Conservation (phyloP, 352 stramenopile genomes). For the Phytophthora brassicae region DNA sequence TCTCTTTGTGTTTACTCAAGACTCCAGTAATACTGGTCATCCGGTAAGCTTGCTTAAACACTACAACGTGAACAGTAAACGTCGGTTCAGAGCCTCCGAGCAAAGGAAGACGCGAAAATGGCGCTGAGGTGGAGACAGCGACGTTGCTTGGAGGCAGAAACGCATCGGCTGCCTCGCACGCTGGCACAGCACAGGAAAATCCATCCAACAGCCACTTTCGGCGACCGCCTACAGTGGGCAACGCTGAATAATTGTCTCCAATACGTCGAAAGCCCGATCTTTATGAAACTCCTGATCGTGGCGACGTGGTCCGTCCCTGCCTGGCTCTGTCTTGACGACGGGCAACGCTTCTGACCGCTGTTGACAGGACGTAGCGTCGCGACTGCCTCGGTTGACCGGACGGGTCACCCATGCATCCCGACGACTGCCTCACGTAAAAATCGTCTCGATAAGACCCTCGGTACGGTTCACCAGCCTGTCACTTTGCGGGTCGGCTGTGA, state of each 20-base stretch:
- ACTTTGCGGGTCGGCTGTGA: slow-evolving; percentile 5
- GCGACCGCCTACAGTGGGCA: slow-evolving; percentile 15
- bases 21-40: slow-evolving; percentile 13
- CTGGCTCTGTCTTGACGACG: slow-evolving; percentile 20
- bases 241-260: slow-evolving; percentile 28
- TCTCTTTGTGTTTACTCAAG: not conserved
- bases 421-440: slow-evolving; percentile 15
- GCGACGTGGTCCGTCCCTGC: slow-evolving; percentile 22
- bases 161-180: not conserved
- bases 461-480: slow-evolving; percentile 26
- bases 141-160: not conserved
- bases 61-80: slow-evolving; percentile 18
- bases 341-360: slow-evolving; percentile 34
- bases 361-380: slow-evolving; percentile 35
- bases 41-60: slow-evolving; percentile 6
- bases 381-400: slow-evolving; percentile 19
- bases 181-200: slow-evolving; percentile 24
- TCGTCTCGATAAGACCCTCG: slow-evolving; percentile 18
- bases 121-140: not conserved
- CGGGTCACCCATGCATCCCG: slow-evolving; percentile 19
- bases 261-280: slow-evolving; percentile 8
- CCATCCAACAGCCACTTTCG: slow-evolving; percentile 26
- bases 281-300: not conserved
- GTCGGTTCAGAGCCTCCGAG: slow-evolving; percentile 9
- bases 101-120: not conserved